phyloP scores from a whole-genome alignment of 2,329 filamentous ascomycete species.

The Hypoxylon sp. region DNA sequence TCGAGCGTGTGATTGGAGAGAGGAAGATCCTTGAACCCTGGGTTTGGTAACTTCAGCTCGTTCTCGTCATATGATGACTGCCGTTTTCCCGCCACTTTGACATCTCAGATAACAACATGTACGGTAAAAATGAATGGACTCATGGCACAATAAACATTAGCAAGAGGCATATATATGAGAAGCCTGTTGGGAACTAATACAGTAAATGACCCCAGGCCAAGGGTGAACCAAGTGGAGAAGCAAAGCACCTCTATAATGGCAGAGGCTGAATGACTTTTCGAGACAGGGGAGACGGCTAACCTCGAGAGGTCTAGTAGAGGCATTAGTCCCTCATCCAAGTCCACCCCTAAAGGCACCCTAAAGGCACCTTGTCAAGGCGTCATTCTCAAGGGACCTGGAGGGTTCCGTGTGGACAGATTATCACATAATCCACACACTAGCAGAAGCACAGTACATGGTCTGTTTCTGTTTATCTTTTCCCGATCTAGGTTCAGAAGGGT shows the following conservation, averaged over 20 bases:
- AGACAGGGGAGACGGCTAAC: constrained; percentile 32
- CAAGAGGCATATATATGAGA: constrained; percentile 13
- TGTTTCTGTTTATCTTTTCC: background rate
- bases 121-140: background rate
- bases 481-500: no score
- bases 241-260: constrained; percentile 26
- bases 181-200: constrained; percentile 15
- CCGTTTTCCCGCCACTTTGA: constrained; percentile 6
- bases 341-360: constrained; percentile 1
- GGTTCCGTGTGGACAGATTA: constrained; percentile 17
- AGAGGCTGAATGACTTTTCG: constrained; percentile 29
- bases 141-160: background rate
- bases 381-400: constrained; percentile 21
- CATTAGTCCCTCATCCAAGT: constrained; percentile 14
- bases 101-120: background rate
- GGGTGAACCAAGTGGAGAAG: constrained; percentile 35
- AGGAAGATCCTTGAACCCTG: constrained; percentile 5
- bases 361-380: constrained; percentile 24
- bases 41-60: constrained; percentile 25
- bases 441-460: background rate
- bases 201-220: constrained; percentile 24
- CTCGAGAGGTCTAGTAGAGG: constrained; percentile 35
- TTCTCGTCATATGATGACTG: constrained; percentile 25
- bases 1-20: constrained; percentile 34
- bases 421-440: background rate